Evolutionary conservation across 306 rosid species (phyloP), one percentile per base, ranked within the genome.

Genomic region (Acacia confusa): DNA sequence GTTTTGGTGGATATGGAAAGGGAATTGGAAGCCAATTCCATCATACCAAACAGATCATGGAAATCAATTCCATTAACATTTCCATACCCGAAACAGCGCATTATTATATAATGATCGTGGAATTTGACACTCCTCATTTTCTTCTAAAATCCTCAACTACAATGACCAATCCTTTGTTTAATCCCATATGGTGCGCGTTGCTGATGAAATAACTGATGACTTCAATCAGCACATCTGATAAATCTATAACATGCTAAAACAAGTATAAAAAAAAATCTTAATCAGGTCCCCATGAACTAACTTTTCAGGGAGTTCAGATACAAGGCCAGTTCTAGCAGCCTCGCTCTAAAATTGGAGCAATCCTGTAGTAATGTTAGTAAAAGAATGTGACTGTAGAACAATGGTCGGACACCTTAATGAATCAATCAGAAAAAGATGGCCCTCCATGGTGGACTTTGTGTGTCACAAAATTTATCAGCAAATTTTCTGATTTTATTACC

Each of bases 401-500:
- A 47, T 2, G 44, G 44, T 14, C 1, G 8, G 38, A 14, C 17
- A 70, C 22, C 27, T 64, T 1, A 44, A 78, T 72, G 47, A 72
- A 74, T 86, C 84, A 81, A 78, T 52, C 65, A 73, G 83, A 52
- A 25, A 48, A 41, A 55, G 77, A 70, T 73, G 53, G 53, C 57
- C 43, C 34, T 63, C 16, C 72, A 74, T 74, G 76, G 47, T 81
- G 48, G 48, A 79, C 43, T 60, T 50, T 43, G 48, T 52, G 81
- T 28, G 47, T 79, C 76, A 79, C 61, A 55, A 74, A 77, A 36
- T 57, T 72, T 70, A 48, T 61, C 74, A 78, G 44, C 72, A 71
- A 76, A 63, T 66, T 64, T 64, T 61, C 83, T 69, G 65, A 45
- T 74, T 71, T 86, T 88, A 75, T 82, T 79, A 67, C 72, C 44